phyloP scores from a whole-genome alignment of 2,329 filamentous ascomycete genomes.

The Cladosporium austrohemisphaericum region DNA sequence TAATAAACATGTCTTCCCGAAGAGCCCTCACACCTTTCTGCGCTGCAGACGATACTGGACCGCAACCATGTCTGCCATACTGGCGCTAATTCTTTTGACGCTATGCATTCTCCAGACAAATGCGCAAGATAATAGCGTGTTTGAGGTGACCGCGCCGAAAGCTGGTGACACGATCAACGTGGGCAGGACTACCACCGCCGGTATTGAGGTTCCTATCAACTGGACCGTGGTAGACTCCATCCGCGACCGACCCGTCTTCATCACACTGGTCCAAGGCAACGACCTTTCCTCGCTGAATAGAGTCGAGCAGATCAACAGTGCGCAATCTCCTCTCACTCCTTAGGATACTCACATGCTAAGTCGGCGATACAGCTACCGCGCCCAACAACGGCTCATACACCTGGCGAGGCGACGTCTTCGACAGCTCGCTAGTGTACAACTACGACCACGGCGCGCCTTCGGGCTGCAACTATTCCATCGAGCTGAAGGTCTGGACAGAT shows the following conservation, averaged over 20 bases:
- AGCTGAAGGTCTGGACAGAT: constrained; percentile 17
- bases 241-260: constrained; percentile 3
- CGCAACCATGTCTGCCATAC: background rate
- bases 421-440: constrained; percentile 1
- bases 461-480: constrained; percentile 17
- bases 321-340: background rate
- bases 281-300: background rate
- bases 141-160: constrained; percentile 1
- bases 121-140: background rate
- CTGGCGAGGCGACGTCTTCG: constrained; percentile 6
- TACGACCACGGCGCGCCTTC: constrained; percentile 6
- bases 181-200: background rate
- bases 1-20: background rate
- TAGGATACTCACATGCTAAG: background rate
- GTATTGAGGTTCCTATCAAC: background rate
- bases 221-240: constrained; percentile 5
- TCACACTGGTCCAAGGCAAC: constrained; percentile 5
- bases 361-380: background rate
- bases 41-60: background rate
- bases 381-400: constrained; percentile 12
- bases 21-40: no score
- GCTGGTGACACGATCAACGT: constrained; percentile 9
- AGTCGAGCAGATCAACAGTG: constrained; percentile 1
- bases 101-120: background rate
- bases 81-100: background rate